phyloP scores from a whole-genome alignment of 2,329 filamentous ascomycete genomes.

The Fusarium odoratissimum region DNA sequence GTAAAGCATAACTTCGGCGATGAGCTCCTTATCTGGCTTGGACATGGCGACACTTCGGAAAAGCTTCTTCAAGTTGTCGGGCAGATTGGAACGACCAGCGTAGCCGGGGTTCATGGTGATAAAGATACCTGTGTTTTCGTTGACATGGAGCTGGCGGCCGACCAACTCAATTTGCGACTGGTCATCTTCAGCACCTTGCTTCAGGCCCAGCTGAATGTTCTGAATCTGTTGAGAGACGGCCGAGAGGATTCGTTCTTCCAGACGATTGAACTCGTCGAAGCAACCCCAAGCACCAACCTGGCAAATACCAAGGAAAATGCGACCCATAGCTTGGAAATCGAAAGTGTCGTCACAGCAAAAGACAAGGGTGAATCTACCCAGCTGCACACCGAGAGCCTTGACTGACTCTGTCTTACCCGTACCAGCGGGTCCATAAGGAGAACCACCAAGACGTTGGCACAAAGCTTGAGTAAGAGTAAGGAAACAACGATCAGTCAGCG shows the following conservation, averaged over 20 bases:
- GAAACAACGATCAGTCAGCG: conserved; percentile 97
- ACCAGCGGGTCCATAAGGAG: conserved; percentile 95
- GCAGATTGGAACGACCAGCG: conserved; percentile 95
- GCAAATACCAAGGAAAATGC: conserved; percentile 98
- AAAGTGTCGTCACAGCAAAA: conserved; percentile 99
- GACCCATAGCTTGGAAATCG: conserved; percentile 99
- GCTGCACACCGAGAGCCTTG: conserved; percentile 94
- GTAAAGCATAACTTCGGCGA: conserved; percentile 99
- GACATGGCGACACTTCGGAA: conserved; percentile 99
- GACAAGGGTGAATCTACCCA: conserved; percentile 96
- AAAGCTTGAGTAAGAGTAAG: conserved; percentile 96
- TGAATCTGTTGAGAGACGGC: conserved; percentile 99
- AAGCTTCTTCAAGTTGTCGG: conserved; percentile 98
- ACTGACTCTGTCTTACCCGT: conserved; percentile 99
- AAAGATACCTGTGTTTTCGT: conserved; percentile 96
- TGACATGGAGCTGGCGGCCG: conserved; percentile 88
- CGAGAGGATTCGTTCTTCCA: conserved; percentile 97
- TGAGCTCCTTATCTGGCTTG: conserved; percentile 98
- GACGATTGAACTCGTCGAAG: conserved; percentile 99
- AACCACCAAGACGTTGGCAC: conserved; percentile 94
- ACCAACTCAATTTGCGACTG: conserved; percentile 94
- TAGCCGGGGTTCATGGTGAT: conserved; percentile 99
- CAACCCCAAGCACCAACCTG: conserved; percentile 99
- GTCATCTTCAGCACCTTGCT: conserved; percentile 82
- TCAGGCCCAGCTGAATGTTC: conserved; percentile 96